Conservation (phyloP, 805 yeast species). For the Teunomyces pallodes region DNA sequence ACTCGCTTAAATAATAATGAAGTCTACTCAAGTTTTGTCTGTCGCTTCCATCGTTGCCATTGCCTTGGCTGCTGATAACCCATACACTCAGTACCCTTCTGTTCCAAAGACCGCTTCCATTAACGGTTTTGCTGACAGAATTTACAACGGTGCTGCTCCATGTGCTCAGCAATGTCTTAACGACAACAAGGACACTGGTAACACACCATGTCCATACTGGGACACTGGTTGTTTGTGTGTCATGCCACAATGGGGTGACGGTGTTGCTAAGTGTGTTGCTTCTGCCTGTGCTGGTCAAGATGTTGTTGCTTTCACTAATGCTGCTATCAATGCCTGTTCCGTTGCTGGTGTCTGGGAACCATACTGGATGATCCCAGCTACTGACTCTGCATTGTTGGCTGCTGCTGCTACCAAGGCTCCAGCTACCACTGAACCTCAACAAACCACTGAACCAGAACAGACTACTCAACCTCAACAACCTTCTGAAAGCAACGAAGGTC, state of each 20-base stretch:
- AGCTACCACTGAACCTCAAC: conserved; percentile 10
- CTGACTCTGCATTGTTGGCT: conserved; percentile 22
- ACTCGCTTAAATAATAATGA: not conserved
- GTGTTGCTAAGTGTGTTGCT: conserved; percentile 34
- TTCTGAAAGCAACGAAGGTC: conserved; percentile 3
- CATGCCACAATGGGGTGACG: conserved; percentile 32
- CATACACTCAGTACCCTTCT: conserved; percentile 43
- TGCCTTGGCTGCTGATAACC: conserved; percentile 21
- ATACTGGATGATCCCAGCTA: conserved; percentile 28
- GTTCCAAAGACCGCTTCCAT: conserved; percentile 46
- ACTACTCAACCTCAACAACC: not conserved
- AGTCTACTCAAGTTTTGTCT: conserved; percentile 1
- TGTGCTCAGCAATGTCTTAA: conserved; percentile 41
- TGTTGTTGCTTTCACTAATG: conserved; percentile 26
- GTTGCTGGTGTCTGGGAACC: conserved; percentile 35
- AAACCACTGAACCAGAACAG: not conserved
- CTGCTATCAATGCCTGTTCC: conserved; percentile 33
- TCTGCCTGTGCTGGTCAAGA: conserved; percentile 26
- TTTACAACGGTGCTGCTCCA: conserved; percentile 32
- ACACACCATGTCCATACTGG: conserved; percentile 46
- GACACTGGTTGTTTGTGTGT: conserved; percentile 47
- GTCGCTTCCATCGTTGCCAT: conserved; percentile 8
- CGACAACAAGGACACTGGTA: conserved; percentile 27
- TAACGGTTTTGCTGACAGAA: conserved; percentile 49
- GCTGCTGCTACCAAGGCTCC: conserved; percentile 18